Percentiles rank a stretch among this genome's conserved stretches.
Conservation (phyloP, 2,329 filamentous ascomycete genomes). For the Helotiales sp. region DNA sequence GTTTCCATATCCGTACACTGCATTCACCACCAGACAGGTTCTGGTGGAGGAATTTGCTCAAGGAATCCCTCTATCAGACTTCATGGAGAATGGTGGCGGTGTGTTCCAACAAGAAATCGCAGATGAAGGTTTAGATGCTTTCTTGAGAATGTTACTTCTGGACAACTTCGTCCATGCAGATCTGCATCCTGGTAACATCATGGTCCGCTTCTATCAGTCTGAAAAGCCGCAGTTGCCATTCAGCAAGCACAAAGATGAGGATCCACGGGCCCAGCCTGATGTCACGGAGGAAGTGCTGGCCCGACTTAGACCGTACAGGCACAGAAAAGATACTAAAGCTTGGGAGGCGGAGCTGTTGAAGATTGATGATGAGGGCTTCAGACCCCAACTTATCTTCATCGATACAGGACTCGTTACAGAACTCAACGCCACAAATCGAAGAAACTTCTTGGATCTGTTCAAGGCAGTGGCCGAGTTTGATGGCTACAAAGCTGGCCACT, state of each 20-base stretch:
- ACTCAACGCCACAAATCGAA: slow-evolving; percentile 82
- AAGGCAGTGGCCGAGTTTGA: slow-evolving; percentile 95
- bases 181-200: slow-evolving; percentile 96
- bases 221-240: slow-evolving; percentile 70
- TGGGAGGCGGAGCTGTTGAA: slow-evolving; percentile 78
- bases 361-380: slow-evolving; percentile 85
- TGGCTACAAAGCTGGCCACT: slow-evolving; percentile 88
- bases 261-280: slow-evolving; percentile 62
- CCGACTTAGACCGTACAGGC: slow-evolving; percentile 74
- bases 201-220: slow-evolving; percentile 96
- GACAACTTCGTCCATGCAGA: slow-evolving; percentile 99
- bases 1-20: slow-evolving; percentile 93
- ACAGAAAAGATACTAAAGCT: slow-evolving; percentile 62
- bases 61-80: slow-evolving; percentile 88
- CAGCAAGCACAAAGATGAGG: slow-evolving; percentile 40
- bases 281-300: slow-evolving; percentile 87
- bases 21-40: slow-evolving; percentile 90
- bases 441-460: slow-evolving; percentile 95
- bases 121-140: slow-evolving; percentile 92
- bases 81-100: slow-evolving; percentile 89
- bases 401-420: slow-evolving; percentile 96
- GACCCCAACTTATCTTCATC: slow-evolving; percentile 95
- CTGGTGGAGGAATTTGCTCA: slow-evolving; percentile 95
- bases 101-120: slow-evolving; percentile 94
- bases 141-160: slow-evolving; percentile 92